A percentile compares a stretch with the other conserved stretches of the same genome.
Evolutionary conservation across 345 rosid species (phyloP).

Genomic region (Firmiana major): DNA sequence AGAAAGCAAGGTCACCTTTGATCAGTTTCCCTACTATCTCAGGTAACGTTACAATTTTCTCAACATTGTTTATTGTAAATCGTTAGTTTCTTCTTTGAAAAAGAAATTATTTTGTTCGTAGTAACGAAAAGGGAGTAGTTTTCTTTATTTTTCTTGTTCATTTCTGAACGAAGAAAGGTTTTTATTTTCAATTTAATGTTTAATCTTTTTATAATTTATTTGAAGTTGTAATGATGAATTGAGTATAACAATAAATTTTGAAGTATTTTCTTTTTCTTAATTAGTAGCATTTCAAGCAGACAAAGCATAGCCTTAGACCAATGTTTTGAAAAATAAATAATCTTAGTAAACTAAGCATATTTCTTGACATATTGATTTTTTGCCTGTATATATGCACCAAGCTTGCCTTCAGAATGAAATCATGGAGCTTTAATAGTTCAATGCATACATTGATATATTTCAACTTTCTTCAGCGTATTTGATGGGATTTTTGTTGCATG

Average conservation of each 20-base stretch:
- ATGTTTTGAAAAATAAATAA: too few relatives aligned
- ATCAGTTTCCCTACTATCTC: conserved; percentile 65
- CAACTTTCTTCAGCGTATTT: background rate
- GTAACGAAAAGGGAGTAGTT: background rate
- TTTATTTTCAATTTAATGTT: background rate
- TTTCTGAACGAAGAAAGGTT: background rate
- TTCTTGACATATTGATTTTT: too few relatives aligned
- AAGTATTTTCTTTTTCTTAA: background rate
- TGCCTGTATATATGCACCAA: too few relatives aligned
- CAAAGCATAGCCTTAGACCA: background rate
- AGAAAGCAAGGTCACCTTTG: conserved; percentile 61
- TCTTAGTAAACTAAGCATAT: too few relatives aligned
- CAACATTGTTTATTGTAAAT: background rate
- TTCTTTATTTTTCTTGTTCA: too few relatives aligned
- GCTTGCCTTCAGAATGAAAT: too few relatives aligned
- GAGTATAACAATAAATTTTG: too few relatives aligned
- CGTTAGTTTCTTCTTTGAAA: background rate
- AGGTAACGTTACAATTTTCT: conserved; percentile 29
- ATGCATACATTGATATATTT: too few relatives aligned
- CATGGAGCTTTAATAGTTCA: background rate
- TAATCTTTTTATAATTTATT: background rate
- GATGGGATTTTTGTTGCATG: background rate
- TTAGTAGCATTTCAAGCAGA: background rate
- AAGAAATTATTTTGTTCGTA: background rate
- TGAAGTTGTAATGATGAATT: too few relatives aligned